phyloP scores from a whole-genome alignment of 768 basidiomycete species.

The Exidia glandulosa region DNA sequence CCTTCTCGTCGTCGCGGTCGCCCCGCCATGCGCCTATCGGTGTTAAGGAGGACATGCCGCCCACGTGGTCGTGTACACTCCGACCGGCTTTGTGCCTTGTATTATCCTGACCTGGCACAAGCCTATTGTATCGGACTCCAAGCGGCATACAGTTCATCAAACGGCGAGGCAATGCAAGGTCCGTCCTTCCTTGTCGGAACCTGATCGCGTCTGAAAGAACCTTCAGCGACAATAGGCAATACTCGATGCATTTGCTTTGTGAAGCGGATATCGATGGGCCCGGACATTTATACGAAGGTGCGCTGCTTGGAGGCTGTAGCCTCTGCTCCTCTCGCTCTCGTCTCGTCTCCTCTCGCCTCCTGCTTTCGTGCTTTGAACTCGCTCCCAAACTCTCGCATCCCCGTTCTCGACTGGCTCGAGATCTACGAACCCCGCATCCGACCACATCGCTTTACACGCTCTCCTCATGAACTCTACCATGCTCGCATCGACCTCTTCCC shows the following conservation, averaged over 20 bases:
- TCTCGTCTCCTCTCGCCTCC: not conserved
- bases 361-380: not conserved
- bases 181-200: not conserved
- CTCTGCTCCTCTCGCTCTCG: not conserved
- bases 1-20: too few relatives aligned
- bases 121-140: not conserved
- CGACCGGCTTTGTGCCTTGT: too few relatives aligned
- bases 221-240: not conserved
- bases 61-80: too few relatives aligned
- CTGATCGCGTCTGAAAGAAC: not conserved
- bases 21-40: too few relatives aligned
- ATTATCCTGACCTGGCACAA: too few relatives aligned
- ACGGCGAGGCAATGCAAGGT: too few relatives aligned
- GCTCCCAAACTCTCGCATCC: not conserved
- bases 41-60: too few relatives aligned
- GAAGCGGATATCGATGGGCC: too few relatives aligned
- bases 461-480: too few relatives aligned
- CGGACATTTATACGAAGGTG: not conserved
- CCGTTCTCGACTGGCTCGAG: not conserved
- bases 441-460: too few relatives aligned
- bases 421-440: not conserved
- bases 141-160: not conserved
- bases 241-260: not conserved
- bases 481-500: too few relatives aligned
- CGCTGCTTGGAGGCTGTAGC: not conserved